These are phyloP conservation scores for Adansonia gregorii DNA, from an alignment of 441 rosid genomes.

Conservation along the genomic window DNA sequence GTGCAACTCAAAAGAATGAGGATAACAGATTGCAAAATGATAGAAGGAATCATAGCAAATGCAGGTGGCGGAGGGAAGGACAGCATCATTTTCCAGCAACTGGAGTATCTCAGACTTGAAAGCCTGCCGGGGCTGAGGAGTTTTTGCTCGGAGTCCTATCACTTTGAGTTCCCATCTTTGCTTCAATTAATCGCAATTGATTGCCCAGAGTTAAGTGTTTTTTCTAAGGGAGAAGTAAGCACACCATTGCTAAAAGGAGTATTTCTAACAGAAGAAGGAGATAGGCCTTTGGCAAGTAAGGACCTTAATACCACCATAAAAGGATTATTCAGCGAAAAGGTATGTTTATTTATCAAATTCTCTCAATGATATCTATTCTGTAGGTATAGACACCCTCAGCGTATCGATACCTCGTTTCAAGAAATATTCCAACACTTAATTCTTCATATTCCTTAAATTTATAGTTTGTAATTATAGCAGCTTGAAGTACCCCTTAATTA, in stretches of 20 bases:
- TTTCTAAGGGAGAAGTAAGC: background rate
- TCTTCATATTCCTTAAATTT: background rate
- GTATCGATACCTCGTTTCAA: background rate
- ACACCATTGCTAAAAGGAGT: constrained; percentile 8
- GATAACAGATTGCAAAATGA: constrained; percentile 20
- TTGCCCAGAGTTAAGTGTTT: constrained; percentile 10
- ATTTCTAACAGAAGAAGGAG: constrained; percentile 14
- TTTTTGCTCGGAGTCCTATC: background rate
- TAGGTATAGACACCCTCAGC: background rate
- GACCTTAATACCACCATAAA: constrained; percentile 13
- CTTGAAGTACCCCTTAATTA: no score
- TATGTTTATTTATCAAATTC: background rate
- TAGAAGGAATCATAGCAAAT: constrained; percentile 26
- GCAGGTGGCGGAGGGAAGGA: background rate
- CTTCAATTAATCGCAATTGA: background rate
- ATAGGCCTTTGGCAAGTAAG: background rate
- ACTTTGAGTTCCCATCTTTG: constrained; percentile 16
- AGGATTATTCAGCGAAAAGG: background rate
- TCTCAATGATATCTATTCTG: background rate
- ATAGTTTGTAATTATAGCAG: background rate
- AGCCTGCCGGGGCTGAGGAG: background rate
- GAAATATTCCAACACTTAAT: constrained; percentile 12
- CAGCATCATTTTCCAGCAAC: constrained; percentile 14
- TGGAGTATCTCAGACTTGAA: constrained; percentile 20
- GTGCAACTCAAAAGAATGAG: constrained; percentile 24